Evolutionary conservation across 1,284 basidiomycete species (phyloP).

Genomic region (Cryptococcus wingfieldii): DNA sequence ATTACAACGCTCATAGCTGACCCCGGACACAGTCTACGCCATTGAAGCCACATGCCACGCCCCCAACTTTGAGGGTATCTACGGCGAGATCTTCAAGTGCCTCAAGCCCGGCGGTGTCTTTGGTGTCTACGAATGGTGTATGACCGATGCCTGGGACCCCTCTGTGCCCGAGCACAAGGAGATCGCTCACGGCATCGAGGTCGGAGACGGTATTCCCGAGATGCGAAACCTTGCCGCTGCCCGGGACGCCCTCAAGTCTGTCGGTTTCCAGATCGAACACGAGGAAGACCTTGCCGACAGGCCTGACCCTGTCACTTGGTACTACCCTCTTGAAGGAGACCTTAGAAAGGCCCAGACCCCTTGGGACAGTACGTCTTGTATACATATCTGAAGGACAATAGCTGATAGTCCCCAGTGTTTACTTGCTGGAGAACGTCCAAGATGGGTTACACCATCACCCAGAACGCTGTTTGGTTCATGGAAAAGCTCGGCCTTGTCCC

Average conservation of each 20-base stretch:
- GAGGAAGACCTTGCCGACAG: slow-evolving; percentile 91
- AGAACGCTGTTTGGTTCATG: slow-evolving; percentile 70
- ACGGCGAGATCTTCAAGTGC: slow-evolving; percentile 87
- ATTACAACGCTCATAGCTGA: not conserved
- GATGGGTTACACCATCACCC: slow-evolving; percentile 80
- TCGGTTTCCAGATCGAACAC: slow-evolving; percentile 84
- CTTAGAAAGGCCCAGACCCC: slow-evolving; percentile 85
- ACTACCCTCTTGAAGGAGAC: slow-evolving; percentile 94
- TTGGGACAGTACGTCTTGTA: slow-evolving; percentile 64
- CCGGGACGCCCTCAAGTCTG: slow-evolving; percentile 71
- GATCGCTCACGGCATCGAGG: slow-evolving; percentile 81
- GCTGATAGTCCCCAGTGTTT: slow-evolving; percentile 51
- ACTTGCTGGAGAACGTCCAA: slow-evolving; percentile 86
- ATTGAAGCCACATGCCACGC: slow-evolving; percentile 98
- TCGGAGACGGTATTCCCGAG: slow-evolving; percentile 96
- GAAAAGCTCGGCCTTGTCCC: slow-evolving; percentile 79
- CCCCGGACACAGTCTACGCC: slow-evolving; percentile 69
- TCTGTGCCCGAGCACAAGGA: slow-evolving; percentile 82
- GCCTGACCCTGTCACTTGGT: slow-evolving; percentile 77
- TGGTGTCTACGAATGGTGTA: slow-evolving; percentile 98
- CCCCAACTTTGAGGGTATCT: slow-evolving; percentile 92
- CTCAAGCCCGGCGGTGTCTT: slow-evolving; percentile 96
- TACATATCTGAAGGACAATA: not conserved
- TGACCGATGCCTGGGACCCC: slow-evolving; percentile 93
- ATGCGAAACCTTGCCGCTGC: slow-evolving; percentile 78